Evolutionary conservation across 257 asterid species (phyloP).

Genomic region (Penstemon davidsonii): DNA sequence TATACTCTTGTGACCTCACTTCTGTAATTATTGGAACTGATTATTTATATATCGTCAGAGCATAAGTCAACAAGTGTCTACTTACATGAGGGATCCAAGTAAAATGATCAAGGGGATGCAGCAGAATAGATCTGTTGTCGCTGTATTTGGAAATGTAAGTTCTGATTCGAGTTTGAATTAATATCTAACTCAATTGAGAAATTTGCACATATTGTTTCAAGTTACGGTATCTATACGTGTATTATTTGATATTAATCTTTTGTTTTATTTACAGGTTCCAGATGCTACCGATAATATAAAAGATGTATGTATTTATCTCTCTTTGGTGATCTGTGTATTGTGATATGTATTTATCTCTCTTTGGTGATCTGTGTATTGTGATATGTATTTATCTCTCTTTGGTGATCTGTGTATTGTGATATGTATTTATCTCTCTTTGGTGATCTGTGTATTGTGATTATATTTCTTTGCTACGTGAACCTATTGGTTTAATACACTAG

Average conservation of each 20-base stretch:
- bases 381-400: slow-evolving; percentile 14
- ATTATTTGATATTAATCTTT: slow-evolving; percentile 14
- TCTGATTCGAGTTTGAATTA: slow-evolving; percentile 14
- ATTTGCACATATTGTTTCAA: slow-evolving; percentile 7
- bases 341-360: too few species aligned
- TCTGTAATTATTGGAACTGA: slow-evolving; percentile 27
- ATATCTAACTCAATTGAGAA: neutral
- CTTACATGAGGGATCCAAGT: slow-evolving; percentile 95
- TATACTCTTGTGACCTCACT: slow-evolving; percentile 17
- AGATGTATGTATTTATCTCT: slow-evolving; percentile 50
- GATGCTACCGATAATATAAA: slow-evolving; percentile 38
- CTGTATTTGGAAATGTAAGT: slow-evolving; percentile 88
- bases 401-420: too few species aligned
- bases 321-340: slow-evolving; percentile 1
- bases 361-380: slow-evolving; percentile 2
- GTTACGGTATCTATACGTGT: neutral
- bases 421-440: slow-evolving; percentile 14
- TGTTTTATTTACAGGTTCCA: slow-evolving; percentile 51
- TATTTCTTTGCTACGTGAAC: neutral
- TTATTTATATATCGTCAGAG: slow-evolving; percentile 49
- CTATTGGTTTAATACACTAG: too few species aligned
- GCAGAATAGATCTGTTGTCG: slow-evolving; percentile 68
- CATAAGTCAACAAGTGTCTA: slow-evolving; percentile 85
- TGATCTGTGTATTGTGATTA: neutral
- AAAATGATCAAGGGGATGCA: slow-evolving; percentile 95